These are phyloP conservation scores for Oryza meyeriana DNA, from an alignment of 176 grass and related monocot species.

Conservation along the genomic window DNA sequence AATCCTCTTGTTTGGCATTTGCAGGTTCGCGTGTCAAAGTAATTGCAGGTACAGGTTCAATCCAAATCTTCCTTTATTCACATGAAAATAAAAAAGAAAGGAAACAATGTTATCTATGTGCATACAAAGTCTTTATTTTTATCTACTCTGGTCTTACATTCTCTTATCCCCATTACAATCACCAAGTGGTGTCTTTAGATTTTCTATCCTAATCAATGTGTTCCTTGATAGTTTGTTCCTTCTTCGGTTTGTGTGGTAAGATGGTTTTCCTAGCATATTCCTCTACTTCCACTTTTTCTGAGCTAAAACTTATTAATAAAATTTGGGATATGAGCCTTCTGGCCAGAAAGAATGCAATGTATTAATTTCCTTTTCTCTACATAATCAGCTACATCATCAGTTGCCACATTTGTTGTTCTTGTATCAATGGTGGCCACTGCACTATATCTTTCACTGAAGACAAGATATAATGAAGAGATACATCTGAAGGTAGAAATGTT, in stretches of 20 bases:
- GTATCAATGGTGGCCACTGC: background rate
- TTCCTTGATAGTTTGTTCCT: too few species aligned
- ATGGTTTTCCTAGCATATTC: too few species aligned
- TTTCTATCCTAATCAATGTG: too few species aligned
- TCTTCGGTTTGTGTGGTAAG: too few species aligned
- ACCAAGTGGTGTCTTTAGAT: too few species aligned
- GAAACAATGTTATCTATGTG: background rate
- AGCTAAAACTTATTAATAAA: background rate
- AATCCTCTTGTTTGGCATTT: background rate
- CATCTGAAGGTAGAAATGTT: conserved; percentile 62
- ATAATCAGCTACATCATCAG: conserved; percentile 19
- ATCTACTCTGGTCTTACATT: too few species aligned
- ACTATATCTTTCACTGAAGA: conserved; percentile 25
- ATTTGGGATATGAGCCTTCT: background rate
- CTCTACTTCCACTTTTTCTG: too few species aligned
- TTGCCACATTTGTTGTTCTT: conserved; percentile 1
- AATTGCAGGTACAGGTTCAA: background rate
- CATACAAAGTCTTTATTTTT: too few species aligned
- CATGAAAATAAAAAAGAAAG: background rate
- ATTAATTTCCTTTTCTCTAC: background rate
- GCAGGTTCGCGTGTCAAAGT: background rate
- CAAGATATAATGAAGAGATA: conserved; percentile 31
- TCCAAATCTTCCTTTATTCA: background rate
- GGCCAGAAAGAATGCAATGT: background rate
- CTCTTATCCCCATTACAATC: too few species aligned